phyloP scores from a whole-genome alignment of 2,329 filamentous ascomycete genomes.

The Neophaeococcomyces mojaviensis region DNA sequence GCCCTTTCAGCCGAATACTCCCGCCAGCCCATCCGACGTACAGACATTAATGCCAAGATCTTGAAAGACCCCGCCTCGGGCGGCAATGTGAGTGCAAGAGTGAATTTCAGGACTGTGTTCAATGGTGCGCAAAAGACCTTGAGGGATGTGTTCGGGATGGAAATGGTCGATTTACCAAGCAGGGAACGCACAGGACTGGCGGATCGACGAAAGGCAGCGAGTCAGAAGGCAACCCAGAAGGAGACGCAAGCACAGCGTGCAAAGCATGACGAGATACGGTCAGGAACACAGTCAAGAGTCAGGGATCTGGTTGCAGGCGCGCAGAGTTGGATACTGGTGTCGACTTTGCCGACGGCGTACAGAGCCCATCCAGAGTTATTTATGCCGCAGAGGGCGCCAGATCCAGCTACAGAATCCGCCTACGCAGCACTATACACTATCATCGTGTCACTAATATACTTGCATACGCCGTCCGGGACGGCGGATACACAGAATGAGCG shows the following conservation, averaged over 20 bases:
- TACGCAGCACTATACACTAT: slow-evolving; percentile 78
- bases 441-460: slow-evolving; percentile 66
- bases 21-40: slow-evolving; percentile 49
- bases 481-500: slow-evolving; percentile 24
- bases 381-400: slow-evolving; percentile 59
- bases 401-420: slow-evolving; percentile 60
- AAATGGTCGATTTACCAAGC: slow-evolving; percentile 73
- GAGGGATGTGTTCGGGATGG: slow-evolving; percentile 75
- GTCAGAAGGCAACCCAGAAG: slow-evolving; percentile 39
- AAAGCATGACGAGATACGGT: not conserved
- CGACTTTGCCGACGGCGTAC: slow-evolving; percentile 61
- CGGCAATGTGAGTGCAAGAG: slow-evolving; percentile 36
- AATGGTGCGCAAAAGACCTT: slow-evolving; percentile 67
- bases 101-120: slow-evolving; percentile 71
- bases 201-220: slow-evolving; percentile 18
- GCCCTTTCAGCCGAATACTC: slow-evolving; percentile 55
- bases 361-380: slow-evolving; percentile 57
- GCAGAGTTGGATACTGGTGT: slow-evolving; percentile 70
- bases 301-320: slow-evolving; percentile 43
- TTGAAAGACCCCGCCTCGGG: slow-evolving; percentile 46
- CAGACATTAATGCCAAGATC: slow-evolving; percentile 57
- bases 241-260: slow-evolving; percentile 50
- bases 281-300: slow-evolving; percentile 24
- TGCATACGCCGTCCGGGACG: slow-evolving; percentile 54
- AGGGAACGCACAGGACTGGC: slow-evolving; percentile 72